Base-by-base conservation (phyloP, 345 rosid genomes). In the Aquilaria yunnanensis region DNA sequence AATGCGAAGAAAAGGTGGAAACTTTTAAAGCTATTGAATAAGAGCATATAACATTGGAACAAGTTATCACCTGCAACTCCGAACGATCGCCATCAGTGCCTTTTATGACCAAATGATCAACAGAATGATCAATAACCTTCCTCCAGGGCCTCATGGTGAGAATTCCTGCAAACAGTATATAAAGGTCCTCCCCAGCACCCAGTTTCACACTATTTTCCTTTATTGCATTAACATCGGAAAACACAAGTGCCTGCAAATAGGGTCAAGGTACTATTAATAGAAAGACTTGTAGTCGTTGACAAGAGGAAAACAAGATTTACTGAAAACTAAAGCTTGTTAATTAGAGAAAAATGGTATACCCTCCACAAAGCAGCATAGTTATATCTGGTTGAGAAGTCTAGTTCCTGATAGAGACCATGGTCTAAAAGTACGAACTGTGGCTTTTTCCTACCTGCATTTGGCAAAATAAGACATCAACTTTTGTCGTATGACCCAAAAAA, bases 101-200 rank as follows among this genome's bases (percentile, higher is more conserved):
- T 66, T 79, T 74, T 71, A 93, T 83, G 62, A 90, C 97, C 77
- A 93, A 77, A 78, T 93, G 98, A 71, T 90, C 96, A 61, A 86
- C 83, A 14, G 98, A 72, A 16, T 75, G 71, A 72, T 93, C 87
- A 23, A 86, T 66, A 61, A 93, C 96, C 79, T 84, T 85, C 54
- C 88, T 86, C 97, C 98, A 90, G 10, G 98, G 96, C 52, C 87
- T 81, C 97, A 90, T 86, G 23, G 98, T 93, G 64, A 93, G 87
- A 76, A 93, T 77, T 51, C 96, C 96, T 0, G 96, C 97, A 68
- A 93, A 93, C 1, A 93, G 72, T 1, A 69, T 87, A 71, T 83
- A 88, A 48, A 93, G 81, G 72, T 93, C 96, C 51, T 90, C 98
- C 59, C 98, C 98, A 34, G 97, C 97, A 57, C 98, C 96, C 70